phyloP scores from a whole-genome alignment of 2,329 filamentous ascomycete species.

The Fusarium goolgardi region DNA sequence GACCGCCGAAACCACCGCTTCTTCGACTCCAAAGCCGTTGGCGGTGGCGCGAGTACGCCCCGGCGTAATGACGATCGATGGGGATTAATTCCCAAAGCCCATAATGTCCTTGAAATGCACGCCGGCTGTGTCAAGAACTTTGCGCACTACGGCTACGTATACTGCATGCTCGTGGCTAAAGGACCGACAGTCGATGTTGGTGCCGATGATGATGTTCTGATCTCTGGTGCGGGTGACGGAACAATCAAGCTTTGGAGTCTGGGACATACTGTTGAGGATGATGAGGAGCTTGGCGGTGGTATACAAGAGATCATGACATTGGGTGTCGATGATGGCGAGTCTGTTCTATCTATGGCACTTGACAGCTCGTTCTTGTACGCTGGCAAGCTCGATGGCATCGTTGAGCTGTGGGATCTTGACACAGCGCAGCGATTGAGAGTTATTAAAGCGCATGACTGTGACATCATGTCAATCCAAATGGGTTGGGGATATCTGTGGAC shows the following conservation, averaged over 20 bases:
- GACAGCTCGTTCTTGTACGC: constrained; percentile 94
- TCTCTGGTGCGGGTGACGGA: constrained; percentile 93
- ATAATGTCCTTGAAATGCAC: constrained; percentile 80
- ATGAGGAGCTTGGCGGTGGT: constrained; percentile 63
- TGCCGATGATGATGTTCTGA: constrained; percentile 80
- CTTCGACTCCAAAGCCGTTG: constrained; percentile 88
- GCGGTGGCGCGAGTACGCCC: constrained; percentile 81
- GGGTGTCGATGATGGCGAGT: constrained; percentile 70
- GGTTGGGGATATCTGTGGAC: constrained; percentile 88
- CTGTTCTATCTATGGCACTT: constrained; percentile 80
- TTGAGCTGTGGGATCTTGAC: constrained; percentile 97
- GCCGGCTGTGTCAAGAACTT: constrained; percentile 85
- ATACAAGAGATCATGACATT: constrained; percentile 77
- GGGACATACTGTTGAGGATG: constrained; percentile 48
- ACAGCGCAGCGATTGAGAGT: constrained; percentile 90
- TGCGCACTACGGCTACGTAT: constrained; percentile 94
- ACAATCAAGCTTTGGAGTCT: constrained; percentile 94
- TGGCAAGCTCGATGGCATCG: constrained; percentile 85
- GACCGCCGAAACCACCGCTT: constrained; percentile 85
- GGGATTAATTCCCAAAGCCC: constrained; percentile 64
- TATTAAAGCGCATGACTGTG: constrained; percentile 81
- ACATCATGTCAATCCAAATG: constrained; percentile 88
- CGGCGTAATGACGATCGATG: constrained; percentile 72
- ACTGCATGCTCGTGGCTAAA: constrained; percentile 90
- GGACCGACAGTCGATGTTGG: constrained; percentile 75